Base-by-base conservation (phyloP, 2,329 filamentous ascomycete species). In the Xylaria polymorpha region DNA sequence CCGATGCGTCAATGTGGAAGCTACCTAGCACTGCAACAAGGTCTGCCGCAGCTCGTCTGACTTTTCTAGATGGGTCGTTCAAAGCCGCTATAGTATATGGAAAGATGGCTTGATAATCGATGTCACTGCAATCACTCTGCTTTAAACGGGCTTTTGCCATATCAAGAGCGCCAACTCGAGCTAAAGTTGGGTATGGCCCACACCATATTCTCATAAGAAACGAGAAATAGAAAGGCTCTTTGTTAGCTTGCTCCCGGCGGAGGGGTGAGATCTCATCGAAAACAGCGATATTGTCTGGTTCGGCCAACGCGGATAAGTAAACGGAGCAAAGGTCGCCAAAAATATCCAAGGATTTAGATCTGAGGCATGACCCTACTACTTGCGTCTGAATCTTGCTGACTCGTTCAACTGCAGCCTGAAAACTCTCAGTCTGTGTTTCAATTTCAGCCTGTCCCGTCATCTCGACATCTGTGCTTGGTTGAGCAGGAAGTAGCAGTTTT, bases 61-160 rank as follows among this genome's bases (percentile, higher is more conserved):
- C 91, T 70, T 89, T 89, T 71, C 91, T 90, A 1, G 92, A 92
- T 5, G 89, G 82, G 78, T 98, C 95, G 29, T 88, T 85, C 20
- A 98, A 86, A 25, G 92, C 92, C 44, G 87, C 84, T 55, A 98
- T 82, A 39, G 91, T 84, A 80, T 97, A 98, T 2, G 95, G 95
- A n/a, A 97, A 77, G 20, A 98, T 79, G 12, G 89, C 87, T 77
- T 98, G 95, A 58, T 94, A 85, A 77, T 97, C 92, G 8, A 87
- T 77, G 22, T 83, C 82, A 25, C 77, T 79, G 63, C 82, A 83
- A 67, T 86, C 84, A 15, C 81, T 80, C 10, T 81, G 79, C 62
- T 87, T 87, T 20, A 94, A 78, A 32, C 85, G 83, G 37, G 83
- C 83, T 68, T 89, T 88, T 15, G 89, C 86, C 76, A 89, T 85